These are phyloP conservation scores for Nicotiana sylvestris DNA, from an alignment of 257 asterid genomes.

Conservation along the genomic window DNA sequence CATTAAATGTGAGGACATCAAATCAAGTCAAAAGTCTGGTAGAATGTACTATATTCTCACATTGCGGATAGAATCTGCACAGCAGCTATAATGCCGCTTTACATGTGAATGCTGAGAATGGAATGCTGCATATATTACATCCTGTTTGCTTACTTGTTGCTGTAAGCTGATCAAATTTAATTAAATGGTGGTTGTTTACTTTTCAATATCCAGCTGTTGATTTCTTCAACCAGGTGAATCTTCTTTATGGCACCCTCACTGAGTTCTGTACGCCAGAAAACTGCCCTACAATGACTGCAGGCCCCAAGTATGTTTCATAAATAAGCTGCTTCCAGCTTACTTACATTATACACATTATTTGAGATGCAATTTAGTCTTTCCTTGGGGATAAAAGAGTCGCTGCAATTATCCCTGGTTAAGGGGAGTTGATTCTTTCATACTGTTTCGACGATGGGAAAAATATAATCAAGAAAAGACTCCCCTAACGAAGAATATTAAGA, in stretches of 20 bases:
- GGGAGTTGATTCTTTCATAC: not conserved
- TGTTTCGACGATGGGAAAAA: not conserved
- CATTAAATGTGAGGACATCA: not conserved
- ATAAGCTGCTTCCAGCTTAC: not conserved
- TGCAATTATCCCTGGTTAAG: not conserved
- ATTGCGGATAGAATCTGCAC: not conserved
- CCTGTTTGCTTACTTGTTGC: not conserved
- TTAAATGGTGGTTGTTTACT: conserved; percentile 23
- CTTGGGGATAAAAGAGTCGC: not conserved
- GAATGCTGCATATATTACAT: not conserved
- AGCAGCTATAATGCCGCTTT: not conserved
- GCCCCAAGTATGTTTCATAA: conserved; percentile 72
- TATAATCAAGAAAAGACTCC: not conserved
- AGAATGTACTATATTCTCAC: not conserved
- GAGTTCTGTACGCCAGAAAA: conserved; percentile 87
- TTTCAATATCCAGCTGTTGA: conserved; percentile 76
- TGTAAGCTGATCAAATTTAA: conserved; percentile 6
- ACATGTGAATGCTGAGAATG: not conserved
- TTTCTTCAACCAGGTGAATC: conserved; percentile 95
- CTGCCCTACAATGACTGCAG: conserved; percentile 96
- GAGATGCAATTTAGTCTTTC: not conserved
- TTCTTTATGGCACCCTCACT: conserved; percentile 93
- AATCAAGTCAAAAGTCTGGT: not conserved
- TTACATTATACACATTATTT: not conserved
- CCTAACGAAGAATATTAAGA: not conserved